These are phyloP conservation scores for Aspergillus panamensis DNA, from an alignment of 495 filamentous ascomycete genomes.

Conservation along the genomic window DNA sequence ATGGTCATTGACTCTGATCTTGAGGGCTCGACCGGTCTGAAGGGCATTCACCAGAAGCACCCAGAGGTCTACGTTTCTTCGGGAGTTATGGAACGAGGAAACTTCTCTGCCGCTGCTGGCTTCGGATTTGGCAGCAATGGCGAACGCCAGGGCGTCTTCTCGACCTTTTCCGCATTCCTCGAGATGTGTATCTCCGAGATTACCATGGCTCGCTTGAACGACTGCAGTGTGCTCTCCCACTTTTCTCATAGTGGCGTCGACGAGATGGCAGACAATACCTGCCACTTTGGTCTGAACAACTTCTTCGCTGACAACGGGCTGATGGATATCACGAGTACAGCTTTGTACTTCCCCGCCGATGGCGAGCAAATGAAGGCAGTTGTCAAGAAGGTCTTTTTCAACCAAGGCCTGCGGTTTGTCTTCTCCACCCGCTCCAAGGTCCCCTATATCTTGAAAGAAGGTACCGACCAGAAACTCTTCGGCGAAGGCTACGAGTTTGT, in stretches of 20 bases:
- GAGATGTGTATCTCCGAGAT: constrained; percentile 43
- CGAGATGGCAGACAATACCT: constrained; percentile 44
- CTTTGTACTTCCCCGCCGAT: constrained; percentile 41
- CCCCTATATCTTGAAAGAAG: constrained; percentile 40
- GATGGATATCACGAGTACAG: constrained; percentile 31
- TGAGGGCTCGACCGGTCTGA: constrained; percentile 40
- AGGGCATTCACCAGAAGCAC: constrained; percentile 33
- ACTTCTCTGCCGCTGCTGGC: constrained; percentile 40
- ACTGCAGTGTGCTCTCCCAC: constrained; percentile 38
- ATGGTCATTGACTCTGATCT: constrained; percentile 45
- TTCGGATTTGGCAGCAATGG: constrained; percentile 42
- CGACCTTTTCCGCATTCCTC: constrained; percentile 41
- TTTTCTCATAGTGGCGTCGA: constrained; percentile 43
- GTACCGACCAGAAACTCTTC: constrained; percentile 34
- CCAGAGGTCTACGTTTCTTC: constrained; percentile 37
- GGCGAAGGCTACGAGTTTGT: constrained; percentile 37
- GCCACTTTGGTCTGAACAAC: constrained; percentile 42
- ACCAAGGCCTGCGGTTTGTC: constrained; percentile 36
- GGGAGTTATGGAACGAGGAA: constrained; percentile 42
- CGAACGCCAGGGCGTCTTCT: constrained; percentile 40
- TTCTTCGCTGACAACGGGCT: constrained; percentile 44
- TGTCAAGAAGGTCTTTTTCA: constrained; percentile 37
- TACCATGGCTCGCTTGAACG: constrained; percentile 42
- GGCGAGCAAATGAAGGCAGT: constrained; percentile 46
- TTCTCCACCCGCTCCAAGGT: constrained; percentile 43